Evolutionary conservation across 306 rosid genomes (phyloP), one percentile per base, ranked within the genome.

Genomic region (Casuarina equisetifolia): DNA sequence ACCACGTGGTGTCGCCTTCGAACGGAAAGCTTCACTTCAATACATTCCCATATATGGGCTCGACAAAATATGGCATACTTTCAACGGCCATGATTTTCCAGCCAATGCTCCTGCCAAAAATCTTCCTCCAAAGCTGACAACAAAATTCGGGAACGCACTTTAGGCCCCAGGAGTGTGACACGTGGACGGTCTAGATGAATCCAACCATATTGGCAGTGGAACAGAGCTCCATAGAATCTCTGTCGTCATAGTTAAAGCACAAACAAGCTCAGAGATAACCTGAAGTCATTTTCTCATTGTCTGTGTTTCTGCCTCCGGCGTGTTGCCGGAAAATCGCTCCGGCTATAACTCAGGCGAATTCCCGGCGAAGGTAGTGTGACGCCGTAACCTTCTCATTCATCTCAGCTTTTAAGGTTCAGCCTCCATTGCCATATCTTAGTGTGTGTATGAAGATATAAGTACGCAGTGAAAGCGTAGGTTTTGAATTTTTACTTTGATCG

Each of bases 321-420:
- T 39, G 39, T 72, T 53, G 15, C 84, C 84, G 90, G 90, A 8
- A 75, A 77, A 75, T 12, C 15, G 16, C 76, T 13, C 85, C 82
- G 87, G 74, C 68, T 43, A 42, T 45, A 64, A 57, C 70, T 82
- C 88, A 77, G 76, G 76, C 55, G 40, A 55, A 63, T 5, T 10
- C 19, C 69, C 10, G 49, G 80, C 40, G 68, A 46, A 76, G 73
- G 80, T 84, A 40, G 5, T 15, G 76, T 49, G 17, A 19, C 68
- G 66, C 13, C 12, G 1, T 38, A 20, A 19, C 82, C 76, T 16
- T 63, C 15, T 64, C 77, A 43, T 46, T 64, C 67, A 40, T 70
- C 36, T 42, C 78, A 74, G 51, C 83, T 76, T 17, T 1, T 36
- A 75, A 70, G 79, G 42, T 69, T 84, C 68, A 0, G 0, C 48